Evolutionary conservation across 139 green algal genomes (phyloP).

Genomic region (Chlorella sp.): DNA sequence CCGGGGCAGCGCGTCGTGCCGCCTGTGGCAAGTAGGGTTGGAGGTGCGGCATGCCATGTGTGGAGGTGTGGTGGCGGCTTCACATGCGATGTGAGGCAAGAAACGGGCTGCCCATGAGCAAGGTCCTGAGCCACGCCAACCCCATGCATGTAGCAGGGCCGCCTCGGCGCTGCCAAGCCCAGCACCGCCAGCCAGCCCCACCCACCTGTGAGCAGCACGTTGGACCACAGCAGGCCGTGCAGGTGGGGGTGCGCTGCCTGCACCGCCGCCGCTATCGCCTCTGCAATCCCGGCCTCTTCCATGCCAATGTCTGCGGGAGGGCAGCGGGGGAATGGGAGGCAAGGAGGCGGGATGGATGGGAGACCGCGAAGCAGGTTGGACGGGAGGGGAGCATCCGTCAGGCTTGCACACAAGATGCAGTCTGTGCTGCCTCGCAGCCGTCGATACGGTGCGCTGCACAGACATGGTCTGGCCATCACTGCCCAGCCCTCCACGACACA

Average conservation of each 20-base stretch:
- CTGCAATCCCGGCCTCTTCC: conserved; percentile 60
- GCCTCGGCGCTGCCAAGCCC: not conserved
- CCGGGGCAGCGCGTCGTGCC: conserved; percentile 67
- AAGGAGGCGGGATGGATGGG: too few relatives aligned
- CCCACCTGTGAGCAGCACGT: conserved; percentile 75
- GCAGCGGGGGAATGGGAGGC: conserved; percentile 10
- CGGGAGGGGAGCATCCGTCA: not conserved
- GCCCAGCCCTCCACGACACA: too few relatives aligned
- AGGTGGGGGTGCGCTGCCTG: conserved; percentile 69
- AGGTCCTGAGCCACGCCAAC: too few relatives aligned
- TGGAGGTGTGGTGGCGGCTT: too few relatives aligned
- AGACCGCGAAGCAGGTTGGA: too few relatives aligned
- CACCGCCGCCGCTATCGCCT: conserved; percentile 61
- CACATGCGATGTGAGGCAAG: too few relatives aligned
- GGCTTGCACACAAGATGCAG: not conserved
- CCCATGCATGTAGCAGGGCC: too few relatives aligned
- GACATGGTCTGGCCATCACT: too few relatives aligned
- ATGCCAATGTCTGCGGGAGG: conserved; percentile 64
- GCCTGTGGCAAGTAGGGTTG: not conserved
- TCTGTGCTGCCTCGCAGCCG: too few relatives aligned
- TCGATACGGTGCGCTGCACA: too few relatives aligned
- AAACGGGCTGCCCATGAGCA: too few relatives aligned
- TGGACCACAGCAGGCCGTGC: conserved; percentile 81
- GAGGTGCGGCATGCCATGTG: not conserved
- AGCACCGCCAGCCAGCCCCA: not conserved